Base-by-base conservation (phyloP, 345 rosid species). In the Populus deltoides region DNA sequence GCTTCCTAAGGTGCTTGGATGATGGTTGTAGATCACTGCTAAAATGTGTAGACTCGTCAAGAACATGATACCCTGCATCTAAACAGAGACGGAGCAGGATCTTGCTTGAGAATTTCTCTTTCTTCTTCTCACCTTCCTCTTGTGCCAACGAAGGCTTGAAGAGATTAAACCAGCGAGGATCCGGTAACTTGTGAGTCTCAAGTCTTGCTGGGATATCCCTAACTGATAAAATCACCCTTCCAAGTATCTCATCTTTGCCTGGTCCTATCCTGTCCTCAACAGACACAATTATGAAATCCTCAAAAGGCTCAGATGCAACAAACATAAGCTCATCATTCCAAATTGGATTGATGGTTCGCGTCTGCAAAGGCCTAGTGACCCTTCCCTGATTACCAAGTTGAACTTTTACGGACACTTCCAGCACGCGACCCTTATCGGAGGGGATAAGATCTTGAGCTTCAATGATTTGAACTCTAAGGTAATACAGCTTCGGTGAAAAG, bases 1-100 rank as follows among this genome's bases (percentile, higher is more conserved):
- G 71, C 72, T 78, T 82, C 74, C 85, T 82, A 25, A 82, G 62
- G 70, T 75, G 67, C 79, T 82, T 82, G 27, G 82, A 78, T n/a
- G 82, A 78, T 65, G 85, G 85, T 77, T 82, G 85, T 16, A 82
- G 73, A 71, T 82, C 81, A 20, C 85, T 78, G 71, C 85, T 82
- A 61, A 82, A 82, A 71, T 78, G 82, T 1, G 82, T 82, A 6
- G 85, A 72, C 66, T 82, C 85, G 27, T 82, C 85, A 51, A 82
- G 85, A 63, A 82, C 85, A 75, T 82, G 85, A 45, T 82, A 82
- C 29, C 85, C 85, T 7, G 73, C 81, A 16, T 82, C 85, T 59
- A 82, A 70, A 36, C 68, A 63, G 10, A 78, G 71, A 68, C 79
- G 51, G 29, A 82, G 79, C 5, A 29, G 70, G 74, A 82, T 82